Evolutionary conservation across 305 asterid genomes (phyloP).

Genomic region (Fraxinus platypoda): DNA sequence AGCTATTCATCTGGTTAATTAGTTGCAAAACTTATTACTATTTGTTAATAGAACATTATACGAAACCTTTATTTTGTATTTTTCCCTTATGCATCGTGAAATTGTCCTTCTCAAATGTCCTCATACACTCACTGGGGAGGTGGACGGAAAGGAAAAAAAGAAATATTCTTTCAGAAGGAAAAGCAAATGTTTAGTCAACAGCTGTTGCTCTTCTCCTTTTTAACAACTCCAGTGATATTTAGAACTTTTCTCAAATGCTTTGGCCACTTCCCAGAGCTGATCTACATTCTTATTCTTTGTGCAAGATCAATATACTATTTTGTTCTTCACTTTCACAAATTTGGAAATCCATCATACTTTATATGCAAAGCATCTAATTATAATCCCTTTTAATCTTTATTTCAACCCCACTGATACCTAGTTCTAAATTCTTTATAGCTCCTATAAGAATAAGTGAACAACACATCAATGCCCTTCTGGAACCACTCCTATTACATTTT

Average conservation of each 20-base stretch:
- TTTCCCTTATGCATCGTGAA: background rate
- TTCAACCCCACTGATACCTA: background rate
- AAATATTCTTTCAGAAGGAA: background rate
- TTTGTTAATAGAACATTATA: background rate
- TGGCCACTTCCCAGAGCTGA: slow-evolving; percentile 3
- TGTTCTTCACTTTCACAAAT: background rate
- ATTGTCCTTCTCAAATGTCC: background rate
- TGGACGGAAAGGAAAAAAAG: background rate
- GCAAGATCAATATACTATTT: background rate
- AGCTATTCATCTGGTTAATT: background rate
- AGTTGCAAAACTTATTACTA: background rate
- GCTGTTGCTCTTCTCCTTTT: background rate
- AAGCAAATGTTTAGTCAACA: background rate
- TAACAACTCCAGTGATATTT: background rate
- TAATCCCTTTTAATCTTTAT: background rate
- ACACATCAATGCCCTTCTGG: background rate
- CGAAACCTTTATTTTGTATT: background rate
- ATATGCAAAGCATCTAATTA: background rate
- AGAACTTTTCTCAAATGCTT: background rate
- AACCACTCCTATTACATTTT: background rate
- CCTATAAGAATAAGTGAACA: background rate
- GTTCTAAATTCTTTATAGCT: background rate
- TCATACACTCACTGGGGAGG: background rate
- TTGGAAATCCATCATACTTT: slow-evolving; percentile 1
- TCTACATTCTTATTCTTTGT: background rate